Conservation (phyloP, 306 rosid species). For the Quercus gilva region DNA sequence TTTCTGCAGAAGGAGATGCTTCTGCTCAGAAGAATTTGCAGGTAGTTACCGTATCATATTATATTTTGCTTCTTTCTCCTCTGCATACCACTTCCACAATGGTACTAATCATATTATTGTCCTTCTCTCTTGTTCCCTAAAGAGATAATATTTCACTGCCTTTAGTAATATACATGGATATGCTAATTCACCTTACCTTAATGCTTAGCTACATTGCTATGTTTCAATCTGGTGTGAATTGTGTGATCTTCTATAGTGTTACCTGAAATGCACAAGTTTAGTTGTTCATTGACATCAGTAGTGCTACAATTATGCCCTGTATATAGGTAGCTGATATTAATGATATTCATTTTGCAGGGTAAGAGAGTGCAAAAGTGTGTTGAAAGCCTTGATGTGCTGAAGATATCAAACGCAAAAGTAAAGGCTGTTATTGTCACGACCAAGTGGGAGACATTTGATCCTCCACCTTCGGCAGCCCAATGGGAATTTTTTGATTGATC, state of each 20-base stretch:
- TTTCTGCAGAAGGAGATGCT: conserved; percentile 75
- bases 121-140: too few species aligned
- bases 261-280: too few species aligned
- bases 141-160: too few species aligned
- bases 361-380: conserved; percentile 80
- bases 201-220: too few species aligned
- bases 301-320: too few species aligned
- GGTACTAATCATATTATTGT: background rate
- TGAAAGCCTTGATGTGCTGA: conserved; percentile 58
- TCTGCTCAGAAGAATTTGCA: conserved; percentile 55
- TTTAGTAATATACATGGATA: too few species aligned
- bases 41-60: conserved; percentile 27
- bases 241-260: too few species aligned
- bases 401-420: conserved; percentile 58
- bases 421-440: conserved; percentile 63
- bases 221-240: too few species aligned
- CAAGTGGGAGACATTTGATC: conserved; percentile 81
- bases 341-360: conserved; percentile 37
- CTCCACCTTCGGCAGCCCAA: conserved; percentile 28
- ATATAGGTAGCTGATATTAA: too few species aligned
- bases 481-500: conserved; percentile 44
- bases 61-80: background rate
- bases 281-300: too few species aligned
- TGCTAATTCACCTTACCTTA: too few species aligned
- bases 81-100: background rate